Conservation (phyloP, 805 yeast genomes). For the Candida maris region DNA sequence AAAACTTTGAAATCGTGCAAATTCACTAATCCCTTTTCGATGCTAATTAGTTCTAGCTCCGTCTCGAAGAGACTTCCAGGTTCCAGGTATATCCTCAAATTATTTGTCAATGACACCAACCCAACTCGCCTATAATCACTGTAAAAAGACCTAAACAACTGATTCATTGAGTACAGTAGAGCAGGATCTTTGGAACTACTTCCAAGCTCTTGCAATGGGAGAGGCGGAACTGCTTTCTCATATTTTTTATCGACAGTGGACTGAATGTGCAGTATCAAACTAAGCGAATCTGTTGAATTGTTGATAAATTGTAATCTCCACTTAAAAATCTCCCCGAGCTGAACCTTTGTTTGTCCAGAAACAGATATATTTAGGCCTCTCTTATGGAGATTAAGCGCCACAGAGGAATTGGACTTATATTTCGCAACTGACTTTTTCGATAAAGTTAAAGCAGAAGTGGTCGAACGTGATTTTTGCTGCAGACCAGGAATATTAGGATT, state of each 20-base stretch:
- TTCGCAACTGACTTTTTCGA: conserved; percentile 19
- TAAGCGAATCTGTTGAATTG: conserved; percentile 46
- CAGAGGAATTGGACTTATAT: conserved; percentile 22
- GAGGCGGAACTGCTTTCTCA: conserved; percentile 35
- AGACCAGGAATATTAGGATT: conserved; percentile 7
- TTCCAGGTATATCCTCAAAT: conserved; percentile 56
- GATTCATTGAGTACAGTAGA: conserved; percentile 28
- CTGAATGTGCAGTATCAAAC: conserved; percentile 48
- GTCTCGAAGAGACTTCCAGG: conserved; percentile 63
- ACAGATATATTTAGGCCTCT: conserved; percentile 49
- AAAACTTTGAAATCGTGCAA: conserved; percentile 63
- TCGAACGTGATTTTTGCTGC: conserved; percentile 9
- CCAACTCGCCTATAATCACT: conserved; percentile 48
- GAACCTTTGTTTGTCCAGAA: conserved; percentile 57
- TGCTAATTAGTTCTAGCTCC: conserved; percentile 55
- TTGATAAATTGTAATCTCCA: conserved; percentile 70
- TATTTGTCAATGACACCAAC: conserved; percentile 59
- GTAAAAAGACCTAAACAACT: conserved; percentile 26
- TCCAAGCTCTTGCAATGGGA: conserved; percentile 28
- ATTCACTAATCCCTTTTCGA: conserved; percentile 61
- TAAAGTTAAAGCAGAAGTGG: conserved; percentile 18
- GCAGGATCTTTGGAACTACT: conserved; percentile 22
- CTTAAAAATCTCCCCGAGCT: conserved; percentile 54
- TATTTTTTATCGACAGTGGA: conserved; percentile 32
- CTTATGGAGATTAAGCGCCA: conserved; percentile 16